Evolutionary conservation across 352 stramenopile species (phyloP), one percentile per base, ranked within the genome.

Genomic region (Phytophthora colocasiae): DNA sequence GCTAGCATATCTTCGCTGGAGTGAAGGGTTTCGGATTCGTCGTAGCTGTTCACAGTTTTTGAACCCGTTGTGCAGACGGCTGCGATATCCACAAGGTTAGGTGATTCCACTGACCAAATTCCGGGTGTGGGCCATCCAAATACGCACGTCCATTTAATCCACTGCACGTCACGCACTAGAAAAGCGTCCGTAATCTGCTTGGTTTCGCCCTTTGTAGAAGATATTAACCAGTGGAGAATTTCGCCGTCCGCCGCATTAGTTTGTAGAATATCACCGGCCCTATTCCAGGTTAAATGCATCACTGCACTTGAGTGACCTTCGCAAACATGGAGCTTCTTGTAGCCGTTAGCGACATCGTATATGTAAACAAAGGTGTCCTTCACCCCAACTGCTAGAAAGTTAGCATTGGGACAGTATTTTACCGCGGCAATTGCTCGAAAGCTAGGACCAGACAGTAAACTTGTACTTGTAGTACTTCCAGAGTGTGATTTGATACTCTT

Each of bases 231-330:
- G 51, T 87, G 76, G 8, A 91, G 49, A 38, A 91, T 72, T 32
- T 92, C 84, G 6, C 84, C 78, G 51, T 92, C 81, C 6, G 74
- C 69, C 12, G 84, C 76, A 55, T 97, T 98, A 52, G 75, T 93
- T 46, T 91, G 80, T 2, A 98, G 44, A 27, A 96, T 88, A 31
- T 87, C 81, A 4, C 80, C 76, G 11, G 97, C 88, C 8, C 38
- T 70, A 41, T 79, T 97, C 77, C 96, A 98, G 34, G 97, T 96
- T 36, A 98, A 73, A 62, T 96, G 83, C 1, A 75, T 78, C 39
- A 97, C 74, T 43, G 75, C 78, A 31, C 87, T 91, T 41, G 94
- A 89, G 72, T 97, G 89, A 15, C 91, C 84, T 68, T 91, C 82
- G 38, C 81, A 91, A 11, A 89, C 71, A 57, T 84, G 71, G 8